phyloP scores from a whole-genome alignment of 805 yeast species.

The Komagataella pseudopastoris region DNA sequence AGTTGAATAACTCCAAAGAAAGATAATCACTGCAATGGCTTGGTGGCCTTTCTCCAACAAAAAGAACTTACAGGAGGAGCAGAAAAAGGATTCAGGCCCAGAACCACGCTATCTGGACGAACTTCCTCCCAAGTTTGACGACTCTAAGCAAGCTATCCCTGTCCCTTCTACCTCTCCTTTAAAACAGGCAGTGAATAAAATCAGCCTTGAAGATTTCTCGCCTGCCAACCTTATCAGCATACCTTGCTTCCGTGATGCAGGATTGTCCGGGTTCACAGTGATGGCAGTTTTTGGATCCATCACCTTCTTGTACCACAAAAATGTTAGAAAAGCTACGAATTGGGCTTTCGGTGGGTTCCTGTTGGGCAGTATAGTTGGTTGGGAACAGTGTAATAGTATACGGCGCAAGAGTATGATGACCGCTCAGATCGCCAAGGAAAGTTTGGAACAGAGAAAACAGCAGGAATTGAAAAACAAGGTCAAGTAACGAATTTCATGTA shows the following conservation, averaged over 20 bases:
- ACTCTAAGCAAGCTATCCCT: conserved; percentile 4
- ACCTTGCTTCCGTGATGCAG: conserved; percentile 76
- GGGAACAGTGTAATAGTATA: conserved; percentile 83
- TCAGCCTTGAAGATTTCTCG: conserved; percentile 37
- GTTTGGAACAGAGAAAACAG: conserved; percentile 17
- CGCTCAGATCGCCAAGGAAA: conserved; percentile 55
- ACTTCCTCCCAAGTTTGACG: conserved; percentile 36
- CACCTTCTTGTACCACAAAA: conserved; percentile 53
- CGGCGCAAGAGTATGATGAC: conserved; percentile 54
- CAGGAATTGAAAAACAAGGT: conserved; percentile 19
- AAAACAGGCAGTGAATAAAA: conserved; percentile 23
- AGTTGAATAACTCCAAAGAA: neutral
- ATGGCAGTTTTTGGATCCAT: conserved; percentile 59
- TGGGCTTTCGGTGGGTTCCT: conserved; percentile 78
- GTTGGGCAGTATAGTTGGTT: conserved; percentile 69
- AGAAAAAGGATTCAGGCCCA: neutral
- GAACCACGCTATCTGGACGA: conserved; percentile 30
- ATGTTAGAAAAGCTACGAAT: conserved; percentile 48
- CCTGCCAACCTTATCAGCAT: conserved; percentile 36
- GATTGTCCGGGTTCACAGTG: conserved; percentile 59
- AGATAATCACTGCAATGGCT: neutral
- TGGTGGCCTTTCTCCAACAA: neutral
- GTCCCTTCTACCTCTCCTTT: conserved; percentile 17
- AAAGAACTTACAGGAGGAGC: neutral
- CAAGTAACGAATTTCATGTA: conserved; percentile 7